Conservation (phyloP, 1,284 basidiomycete genomes). For the Tilletiopsis washingtonensis region DNA sequence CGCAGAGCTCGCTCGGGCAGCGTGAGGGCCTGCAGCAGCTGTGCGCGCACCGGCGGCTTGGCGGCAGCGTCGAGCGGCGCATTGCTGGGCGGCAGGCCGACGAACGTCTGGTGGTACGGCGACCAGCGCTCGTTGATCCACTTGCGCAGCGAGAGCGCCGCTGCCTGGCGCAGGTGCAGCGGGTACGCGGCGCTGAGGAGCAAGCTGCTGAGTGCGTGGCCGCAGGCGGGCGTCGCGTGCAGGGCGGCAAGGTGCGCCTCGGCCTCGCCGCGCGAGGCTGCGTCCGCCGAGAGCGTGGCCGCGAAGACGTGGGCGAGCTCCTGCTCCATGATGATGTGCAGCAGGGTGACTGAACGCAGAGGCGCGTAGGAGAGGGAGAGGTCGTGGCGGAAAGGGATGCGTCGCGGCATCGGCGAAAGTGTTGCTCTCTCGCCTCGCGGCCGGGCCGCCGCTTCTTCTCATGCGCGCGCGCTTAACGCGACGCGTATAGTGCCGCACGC, state of each 20-base stretch:
- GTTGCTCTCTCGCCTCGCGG: too few species aligned
- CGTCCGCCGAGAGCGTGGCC: neutral
- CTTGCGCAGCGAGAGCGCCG: conserved; percentile 32
- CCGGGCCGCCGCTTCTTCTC: too few species aligned
- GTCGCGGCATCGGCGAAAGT: too few species aligned
- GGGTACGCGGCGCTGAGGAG: neutral
- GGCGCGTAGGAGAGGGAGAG: too few species aligned
- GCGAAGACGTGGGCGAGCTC: neutral
- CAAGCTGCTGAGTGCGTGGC: neutral
- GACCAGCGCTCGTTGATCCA: conserved; percentile 41
- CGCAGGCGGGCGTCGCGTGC: neutral
- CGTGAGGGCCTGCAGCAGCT: conserved; percentile 25
- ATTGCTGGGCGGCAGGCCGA: conserved; percentile 14
- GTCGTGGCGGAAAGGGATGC: too few species aligned
- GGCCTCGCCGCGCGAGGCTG: neutral
- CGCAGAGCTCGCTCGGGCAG: conserved; percentile 32
- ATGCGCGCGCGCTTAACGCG: too few species aligned
- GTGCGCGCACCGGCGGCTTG: conserved; percentile 26
- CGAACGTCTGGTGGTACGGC: conserved; percentile 29
- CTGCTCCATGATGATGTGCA: too few species aligned
- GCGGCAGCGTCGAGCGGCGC: conserved; percentile 11
- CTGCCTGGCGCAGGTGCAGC: conserved; percentile 26
- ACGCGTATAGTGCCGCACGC: too few species aligned
- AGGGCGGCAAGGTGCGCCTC: neutral
- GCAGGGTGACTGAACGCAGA: too few species aligned